Base-by-base conservation (phyloP, 495 filamentous ascomycete species). In the Sordaria brevicollis region DNA sequence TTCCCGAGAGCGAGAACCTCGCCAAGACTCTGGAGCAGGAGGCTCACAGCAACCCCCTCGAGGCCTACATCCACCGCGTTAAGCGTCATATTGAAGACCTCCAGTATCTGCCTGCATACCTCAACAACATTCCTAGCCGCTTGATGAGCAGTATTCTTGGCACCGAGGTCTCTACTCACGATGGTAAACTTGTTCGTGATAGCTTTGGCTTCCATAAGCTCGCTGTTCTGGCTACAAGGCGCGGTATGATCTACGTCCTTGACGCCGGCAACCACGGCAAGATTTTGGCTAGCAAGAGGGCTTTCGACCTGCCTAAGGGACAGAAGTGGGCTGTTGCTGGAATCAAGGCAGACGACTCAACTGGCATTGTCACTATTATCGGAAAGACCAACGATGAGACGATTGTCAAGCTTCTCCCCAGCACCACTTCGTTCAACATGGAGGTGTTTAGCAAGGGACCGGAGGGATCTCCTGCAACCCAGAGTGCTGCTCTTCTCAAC, bases 161-260 rank as follows among this genome's bases (percentile, higher is more conserved):
- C 62, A 84, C 81, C 2, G 85, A 87, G 41, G 77, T 74, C 19
- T 76, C 77, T 8, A 67, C 70, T 6, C 76, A 83, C 5, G 83
- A 85, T n/a, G 89, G 87, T 17, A 80, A 72, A 34, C 81, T 90
- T 36, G 81, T 84, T 13, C 81, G 90, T 13, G 92, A 97, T 76
- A 88, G 86, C 75, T 98, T 97, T 77, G 95, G 94, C 34, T 92
- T 97, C 76, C 86, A 89, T 70, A 97, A 96, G 78, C 81, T 94
- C 36, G 86, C 90, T 7, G 83, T 97, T 71, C 84, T 96, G 57
- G 94, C 92, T 7, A 97, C 94, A 8, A 84, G 88, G 70, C 88
- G 87, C 68, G 94, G 94, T 9, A 88, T 91, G 67, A 78, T 98
- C 8, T 91, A 91, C 70, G 91, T 89, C 8, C 83, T 99, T 36